Conservation (phyloP, 768 basidiomycete genomes). For the Boletus rufocinnamomeus region DNA sequence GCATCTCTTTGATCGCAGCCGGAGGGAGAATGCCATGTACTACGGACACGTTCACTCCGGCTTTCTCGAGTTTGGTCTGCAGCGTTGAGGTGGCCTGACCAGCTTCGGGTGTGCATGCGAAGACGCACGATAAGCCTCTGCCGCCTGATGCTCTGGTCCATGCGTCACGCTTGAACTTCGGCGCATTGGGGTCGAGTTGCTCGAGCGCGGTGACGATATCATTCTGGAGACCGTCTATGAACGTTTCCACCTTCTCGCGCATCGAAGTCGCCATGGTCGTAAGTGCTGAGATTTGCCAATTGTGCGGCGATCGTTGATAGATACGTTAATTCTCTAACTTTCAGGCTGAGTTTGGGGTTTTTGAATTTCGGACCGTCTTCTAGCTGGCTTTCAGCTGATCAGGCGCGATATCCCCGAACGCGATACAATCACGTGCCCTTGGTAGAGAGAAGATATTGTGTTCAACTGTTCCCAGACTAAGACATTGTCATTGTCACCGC, state of each 20-base stretch:
- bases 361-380: not conserved
- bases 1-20: slow-evolving; percentile 91
- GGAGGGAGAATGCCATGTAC: slow-evolving; percentile 89
- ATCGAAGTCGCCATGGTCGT: slow-evolving; percentile 42
- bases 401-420: not conserved
- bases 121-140: slow-evolving; percentile 80
- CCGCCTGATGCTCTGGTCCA: slow-evolving; percentile 74
- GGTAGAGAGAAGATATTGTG: slow-evolving; percentile 3
- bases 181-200: slow-evolving; percentile 68
- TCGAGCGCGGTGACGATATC: slow-evolving; percentile 79
- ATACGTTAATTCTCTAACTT: not conserved
- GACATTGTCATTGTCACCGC: not conserved
- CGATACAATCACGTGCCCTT: slow-evolving; percentile 30
- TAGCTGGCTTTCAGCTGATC: not conserved
- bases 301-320: not conserved
- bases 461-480: not conserved
- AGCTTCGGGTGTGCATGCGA: slow-evolving; percentile 48
- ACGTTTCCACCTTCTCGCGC: slow-evolving; percentile 76
- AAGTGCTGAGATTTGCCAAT: too few relatives aligned
- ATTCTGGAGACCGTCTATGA: slow-evolving; percentile 75
- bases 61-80: slow-evolving; percentile 82
- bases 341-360: not conserved
- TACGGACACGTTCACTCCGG: slow-evolving; percentile 92
- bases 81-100: slow-evolving; percentile 36
- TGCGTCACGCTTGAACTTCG: slow-evolving; percentile 77